A percentile compares a stretch with the other conserved stretches of the same genome.
Evolutionary conservation across 2,329 filamentous ascomycete species (phyloP).

Genomic region (Diaporthe eres): DNA sequence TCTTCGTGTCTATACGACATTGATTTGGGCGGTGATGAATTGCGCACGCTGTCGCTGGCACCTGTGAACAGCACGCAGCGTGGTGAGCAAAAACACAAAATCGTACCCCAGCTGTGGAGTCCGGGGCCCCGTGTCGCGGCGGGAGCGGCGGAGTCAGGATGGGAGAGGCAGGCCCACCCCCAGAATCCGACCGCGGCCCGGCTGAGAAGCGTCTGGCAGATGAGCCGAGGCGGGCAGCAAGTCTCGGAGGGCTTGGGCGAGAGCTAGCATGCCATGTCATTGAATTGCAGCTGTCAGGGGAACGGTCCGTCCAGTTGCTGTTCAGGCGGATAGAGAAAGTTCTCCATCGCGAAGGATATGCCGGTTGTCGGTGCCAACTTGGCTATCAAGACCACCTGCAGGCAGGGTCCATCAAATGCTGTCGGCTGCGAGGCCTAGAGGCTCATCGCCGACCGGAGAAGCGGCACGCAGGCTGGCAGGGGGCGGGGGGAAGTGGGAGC

Average conservation of each 20-base stretch:
- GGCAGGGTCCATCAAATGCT: background rate
- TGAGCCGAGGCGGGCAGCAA: background rate
- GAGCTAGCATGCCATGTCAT: background rate
- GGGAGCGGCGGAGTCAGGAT: conserved; percentile 21
- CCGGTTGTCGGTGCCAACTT: background rate
- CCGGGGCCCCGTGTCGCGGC: conserved; percentile 28
- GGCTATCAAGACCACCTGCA: background rate
- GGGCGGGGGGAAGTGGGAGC: background rate
- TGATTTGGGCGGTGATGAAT: background rate
- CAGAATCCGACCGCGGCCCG: conserved; percentile 9
- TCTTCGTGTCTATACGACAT: background rate
- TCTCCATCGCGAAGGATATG: background rate
- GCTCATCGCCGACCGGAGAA: background rate
- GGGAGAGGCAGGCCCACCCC: conserved; percentile 11
- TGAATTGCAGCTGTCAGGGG: background rate
- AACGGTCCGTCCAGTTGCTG: background rate
- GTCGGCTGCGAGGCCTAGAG: background rate
- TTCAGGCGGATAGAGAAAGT: background rate
- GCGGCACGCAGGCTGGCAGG: background rate
- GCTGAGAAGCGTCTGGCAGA: background rate
- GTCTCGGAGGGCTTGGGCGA: background rate
- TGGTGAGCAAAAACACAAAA: background rate
- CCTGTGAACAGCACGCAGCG: background rate
- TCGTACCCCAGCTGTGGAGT: conserved; percentile 22
- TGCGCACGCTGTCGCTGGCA: background rate